A percentile compares a stretch with the other conserved stretches of the same genome.
phyloP scores from a whole-genome alignment of 73 alveolate species.

The Stentor roeselii region DNA sequence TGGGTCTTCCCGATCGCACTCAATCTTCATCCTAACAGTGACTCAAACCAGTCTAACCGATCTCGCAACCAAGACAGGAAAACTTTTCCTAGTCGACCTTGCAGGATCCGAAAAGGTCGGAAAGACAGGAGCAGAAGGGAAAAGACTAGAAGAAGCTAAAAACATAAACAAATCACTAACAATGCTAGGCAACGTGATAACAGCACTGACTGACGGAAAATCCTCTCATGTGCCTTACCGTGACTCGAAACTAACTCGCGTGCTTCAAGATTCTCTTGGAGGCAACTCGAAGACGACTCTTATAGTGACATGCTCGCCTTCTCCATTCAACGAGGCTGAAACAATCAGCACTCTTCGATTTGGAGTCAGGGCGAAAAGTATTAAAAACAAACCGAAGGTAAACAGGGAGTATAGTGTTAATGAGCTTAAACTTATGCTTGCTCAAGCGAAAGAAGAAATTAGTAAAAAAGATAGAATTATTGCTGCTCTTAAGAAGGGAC shows the following conservation, averaged over 20 bases:
- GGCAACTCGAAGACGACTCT: slow-evolving; percentile 84
- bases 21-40: slow-evolving; percentile 70
- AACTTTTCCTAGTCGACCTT: slow-evolving; percentile 69
- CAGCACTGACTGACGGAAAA: slow-evolving; percentile 78
- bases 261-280: slow-evolving; percentile 81
- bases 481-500: background rate
- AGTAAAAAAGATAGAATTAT: slow-evolving; percentile 28
- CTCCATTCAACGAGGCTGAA: slow-evolving; percentile 74
- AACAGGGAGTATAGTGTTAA: slow-evolving; percentile 64
- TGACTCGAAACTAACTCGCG: slow-evolving; percentile 75
- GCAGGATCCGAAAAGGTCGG: slow-evolving; percentile 81
- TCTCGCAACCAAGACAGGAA: slow-evolving; percentile 64
- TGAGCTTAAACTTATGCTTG: slow-evolving; percentile 53
- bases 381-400: slow-evolving; percentile 77
- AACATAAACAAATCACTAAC: slow-evolving; percentile 74
- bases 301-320: slow-evolving; percentile 78
- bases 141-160: slow-evolving; percentile 79
- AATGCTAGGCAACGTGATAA: slow-evolving; percentile 71
- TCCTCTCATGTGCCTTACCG: slow-evolving; percentile 73
- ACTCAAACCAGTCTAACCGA: slow-evolving; percentile 31
- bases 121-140: slow-evolving; percentile 75
- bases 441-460: slow-evolving; percentile 23
- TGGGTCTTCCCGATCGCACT: slow-evolving; percentile 72
- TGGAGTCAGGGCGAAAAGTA: slow-evolving; percentile 76
- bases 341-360: slow-evolving; percentile 70